These are phyloP conservation scores for Penicillium olsonii DNA, from an alignment of 2,329 filamentous ascomycete genomes.

Conservation along the genomic window DNA sequence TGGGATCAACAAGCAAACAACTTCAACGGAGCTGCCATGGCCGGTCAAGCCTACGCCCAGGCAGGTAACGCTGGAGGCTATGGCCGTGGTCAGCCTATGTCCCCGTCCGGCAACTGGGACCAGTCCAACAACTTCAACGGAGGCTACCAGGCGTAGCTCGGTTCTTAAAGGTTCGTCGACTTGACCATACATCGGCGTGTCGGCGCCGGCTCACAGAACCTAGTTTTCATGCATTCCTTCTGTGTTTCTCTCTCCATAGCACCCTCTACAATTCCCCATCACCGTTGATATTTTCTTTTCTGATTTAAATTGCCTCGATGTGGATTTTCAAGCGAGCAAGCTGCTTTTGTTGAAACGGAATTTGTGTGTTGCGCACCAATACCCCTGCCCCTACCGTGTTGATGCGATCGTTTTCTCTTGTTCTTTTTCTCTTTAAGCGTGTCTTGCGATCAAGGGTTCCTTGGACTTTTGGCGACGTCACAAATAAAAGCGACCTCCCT, in stretches of 20 bases:
- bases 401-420: slow-evolving; percentile 29
- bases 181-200: slow-evolving; percentile 8
- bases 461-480: slow-evolving; percentile 36
- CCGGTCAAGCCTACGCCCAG: slow-evolving; percentile 59
- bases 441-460: slow-evolving; percentile 29
- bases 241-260: slow-evolving; percentile 24
- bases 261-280: slow-evolving; percentile 19
- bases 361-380: slow-evolving; percentile 46
- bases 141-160: slow-evolving; percentile 59
- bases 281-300: slow-evolving; percentile 23
- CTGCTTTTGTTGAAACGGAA: slow-evolving; percentile 45
- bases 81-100: slow-evolving; percentile 68
- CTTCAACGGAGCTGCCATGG: slow-evolving; percentile 46
- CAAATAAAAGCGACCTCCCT: slow-evolving; percentile 37
- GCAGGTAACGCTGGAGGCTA: slow-evolving; percentile 78
- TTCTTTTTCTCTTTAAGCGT: slow-evolving; percentile 31
- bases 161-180: slow-evolving; percentile 8
- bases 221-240: slow-evolving; percentile 17
- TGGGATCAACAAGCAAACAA: slow-evolving; percentile 58
- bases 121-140: slow-evolving; percentile 60
- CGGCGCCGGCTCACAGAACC: slow-evolving; percentile 14
- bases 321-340: slow-evolving; percentile 43
- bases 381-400: slow-evolving; percentile 44
- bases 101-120: slow-evolving; percentile 53
- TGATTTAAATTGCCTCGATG: slow-evolving; percentile 34